Percentiles rank a stretch among this genome's conserved stretches.
Evolutionary conservation across 1,284 basidiomycete species (phyloP).

Genomic region (Ceratobasidium sp.): DNA sequence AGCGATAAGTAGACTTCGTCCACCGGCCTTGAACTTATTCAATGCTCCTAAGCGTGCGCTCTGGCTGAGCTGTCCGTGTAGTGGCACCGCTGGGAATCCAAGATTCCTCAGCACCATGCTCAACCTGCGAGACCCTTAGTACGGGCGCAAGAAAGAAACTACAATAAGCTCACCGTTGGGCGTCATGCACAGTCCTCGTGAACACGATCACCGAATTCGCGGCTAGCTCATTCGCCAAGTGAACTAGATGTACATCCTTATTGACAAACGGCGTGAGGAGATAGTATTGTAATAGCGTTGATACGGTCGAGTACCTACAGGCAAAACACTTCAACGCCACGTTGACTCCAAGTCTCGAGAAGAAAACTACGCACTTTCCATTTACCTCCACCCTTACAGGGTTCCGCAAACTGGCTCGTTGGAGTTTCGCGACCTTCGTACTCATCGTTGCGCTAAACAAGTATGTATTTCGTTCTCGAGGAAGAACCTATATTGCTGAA

Average conservation of each 20-base stretch:
- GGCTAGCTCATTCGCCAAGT: constrained; percentile 88
- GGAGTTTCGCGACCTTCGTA: constrained; percentile 97
- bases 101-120: constrained; percentile 90
- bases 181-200: constrained; percentile 94
- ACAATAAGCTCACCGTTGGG: constrained; percentile 69
- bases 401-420: constrained; percentile 93
- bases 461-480: constrained; percentile 94
- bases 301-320: constrained; percentile 93
- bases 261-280: constrained; percentile 92
- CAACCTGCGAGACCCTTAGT: constrained; percentile 54
- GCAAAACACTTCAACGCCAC: too few species aligned
- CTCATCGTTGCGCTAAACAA: constrained; percentile 99
- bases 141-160: not conserved
- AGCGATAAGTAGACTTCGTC: constrained; percentile 89
- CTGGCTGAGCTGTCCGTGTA: constrained; percentile 96
- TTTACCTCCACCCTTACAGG: constrained; percentile 96
- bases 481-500: constrained; percentile 66
- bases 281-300: constrained; percentile 97
- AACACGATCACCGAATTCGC: constrained; percentile 97
- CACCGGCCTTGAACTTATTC: constrained; percentile 95
- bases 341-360: too few species aligned
- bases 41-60: constrained; percentile 94
- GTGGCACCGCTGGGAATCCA: constrained; percentile 94
- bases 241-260: constrained; percentile 93
- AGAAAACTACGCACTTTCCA: constrained; percentile 73